Evolutionary conservation across 108 stramenopile species (phyloP), one percentile per base, ranked within the genome.

Genomic region (Pseudonitzschia multistriata): DNA sequence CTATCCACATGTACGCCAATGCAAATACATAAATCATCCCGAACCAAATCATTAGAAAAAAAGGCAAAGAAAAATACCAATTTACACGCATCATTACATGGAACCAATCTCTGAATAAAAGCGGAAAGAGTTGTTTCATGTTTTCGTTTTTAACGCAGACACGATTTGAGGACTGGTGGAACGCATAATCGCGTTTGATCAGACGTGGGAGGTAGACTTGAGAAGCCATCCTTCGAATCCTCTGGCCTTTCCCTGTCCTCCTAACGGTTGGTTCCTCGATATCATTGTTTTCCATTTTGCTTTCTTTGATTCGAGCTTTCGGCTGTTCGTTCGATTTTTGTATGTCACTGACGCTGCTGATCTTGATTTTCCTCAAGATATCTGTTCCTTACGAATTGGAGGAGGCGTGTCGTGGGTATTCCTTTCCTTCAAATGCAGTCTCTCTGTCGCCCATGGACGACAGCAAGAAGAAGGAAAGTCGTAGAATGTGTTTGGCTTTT

Each of bases 101-200:
- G 66, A 90, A 95, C 89, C 87, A 95, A 76, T 95, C 87, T 29
- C 80, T 69, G 21, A 72, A n/a, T 22, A 77, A 34, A 2, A 86
- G 56, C 3, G 50, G 24, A 30, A 24, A 67, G 17, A 25, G 22
- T 10, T 14, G 6, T 14, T 67, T 47, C 0, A 27, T 47, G 33
- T 72, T 73, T 11, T 67, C 35, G 54, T 86, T 81, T 5, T 63
- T 33, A 1, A 89, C 74, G 5, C 52, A 49, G 37, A 86, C 27
- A 10, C 48, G 34, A 45, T 89, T 88, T 14, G 62, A 66, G 0
- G 81, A 83, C 70, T 89, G 92, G 64, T 87, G 64, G 60, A 67
- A 88, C 4, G 88, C 83, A 39, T 85, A 72, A 77, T 86, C 69
- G 4, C 89, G 87, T 13, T 42, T 40, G 31, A 88, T 73, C 27